Conservation (phyloP, 306 rosid genomes). For the Cicer pinnatifidum region DNA sequence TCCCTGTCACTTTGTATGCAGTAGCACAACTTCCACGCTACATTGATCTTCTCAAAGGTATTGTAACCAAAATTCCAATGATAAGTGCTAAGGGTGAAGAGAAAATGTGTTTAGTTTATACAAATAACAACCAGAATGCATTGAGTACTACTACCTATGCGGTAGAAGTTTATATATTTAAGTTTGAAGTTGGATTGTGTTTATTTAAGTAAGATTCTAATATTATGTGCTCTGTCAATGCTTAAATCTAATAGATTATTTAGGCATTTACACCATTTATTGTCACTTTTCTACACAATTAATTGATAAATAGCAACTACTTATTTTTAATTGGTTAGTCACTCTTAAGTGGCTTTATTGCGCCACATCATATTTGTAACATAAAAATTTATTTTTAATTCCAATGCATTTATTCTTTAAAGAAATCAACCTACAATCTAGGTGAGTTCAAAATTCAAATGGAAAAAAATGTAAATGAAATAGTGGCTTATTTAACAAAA, state of each 20-base stretch:
- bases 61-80: slow-evolving; percentile 37
- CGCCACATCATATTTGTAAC: too few species aligned
- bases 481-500: too few species aligned
- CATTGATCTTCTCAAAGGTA: slow-evolving; percentile 51
- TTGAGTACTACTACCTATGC: not conserved
- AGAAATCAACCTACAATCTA: too few species aligned
- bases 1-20: slow-evolving; percentile 54
- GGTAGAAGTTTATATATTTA: not conserved
- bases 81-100: slow-evolving; percentile 15
- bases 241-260: not conserved
- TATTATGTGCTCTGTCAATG: not conserved
- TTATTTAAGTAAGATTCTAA: slow-evolving; percentile 4
- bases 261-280: not conserved
- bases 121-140: not conserved
- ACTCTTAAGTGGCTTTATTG: too few species aligned
- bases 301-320: not conserved
- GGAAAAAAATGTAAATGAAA: too few species aligned
- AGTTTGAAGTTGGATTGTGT: not conserved
- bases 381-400: too few species aligned
- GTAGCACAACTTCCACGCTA: slow-evolving; percentile 56
- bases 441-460: too few species aligned
- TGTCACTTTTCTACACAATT: not conserved
- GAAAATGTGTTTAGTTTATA: not conserved
- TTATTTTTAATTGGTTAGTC: too few species aligned
- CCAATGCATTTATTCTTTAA: too few species aligned